Conservation (phyloP, 1,284 basidiomycete genomes). For the Leucoagaricus sp. region DNA sequence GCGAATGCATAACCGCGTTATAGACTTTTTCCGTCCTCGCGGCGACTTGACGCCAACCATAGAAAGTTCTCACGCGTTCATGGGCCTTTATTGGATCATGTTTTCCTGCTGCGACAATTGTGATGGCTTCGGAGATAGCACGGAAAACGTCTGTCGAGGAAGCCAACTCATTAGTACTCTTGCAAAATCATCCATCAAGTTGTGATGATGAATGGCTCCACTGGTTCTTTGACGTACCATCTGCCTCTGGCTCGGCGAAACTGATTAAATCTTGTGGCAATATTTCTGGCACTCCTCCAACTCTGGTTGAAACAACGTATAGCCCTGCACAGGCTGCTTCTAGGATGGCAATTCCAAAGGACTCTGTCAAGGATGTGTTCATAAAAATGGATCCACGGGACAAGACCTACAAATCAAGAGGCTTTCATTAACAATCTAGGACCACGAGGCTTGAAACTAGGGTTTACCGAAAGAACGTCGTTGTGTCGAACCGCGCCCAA, state of each 20-base stretch:
- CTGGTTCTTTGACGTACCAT: constrained; percentile 40
- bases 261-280: constrained; percentile 93
- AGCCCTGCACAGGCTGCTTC: constrained; percentile 96
- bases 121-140: constrained; percentile 81
- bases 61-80: constrained; percentile 77
- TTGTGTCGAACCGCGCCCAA: constrained; percentile 81
- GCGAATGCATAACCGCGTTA: constrained; percentile 58
- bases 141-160: constrained; percentile 73
- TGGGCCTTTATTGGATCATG: constrained; percentile 86
- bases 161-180: neutral
- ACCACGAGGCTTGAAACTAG: neutral
- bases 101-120: constrained; percentile 62
- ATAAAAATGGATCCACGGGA: constrained; percentile 88
- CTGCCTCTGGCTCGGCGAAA: constrained; percentile 89
- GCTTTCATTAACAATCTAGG: neutral
- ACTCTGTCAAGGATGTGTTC: constrained; percentile 95
- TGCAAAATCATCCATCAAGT: neutral
- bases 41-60: constrained; percentile 86
- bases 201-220: neutral
- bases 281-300: constrained; percentile 96
- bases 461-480: constrained; percentile 79
- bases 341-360: constrained; percentile 95
- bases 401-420: constrained; percentile 59
- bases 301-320: constrained; percentile 92
- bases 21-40: constrained; percentile 87